phyloP scores from a whole-genome alignment of 164 flowering plant species.

The Protea cynaroides region DNA sequence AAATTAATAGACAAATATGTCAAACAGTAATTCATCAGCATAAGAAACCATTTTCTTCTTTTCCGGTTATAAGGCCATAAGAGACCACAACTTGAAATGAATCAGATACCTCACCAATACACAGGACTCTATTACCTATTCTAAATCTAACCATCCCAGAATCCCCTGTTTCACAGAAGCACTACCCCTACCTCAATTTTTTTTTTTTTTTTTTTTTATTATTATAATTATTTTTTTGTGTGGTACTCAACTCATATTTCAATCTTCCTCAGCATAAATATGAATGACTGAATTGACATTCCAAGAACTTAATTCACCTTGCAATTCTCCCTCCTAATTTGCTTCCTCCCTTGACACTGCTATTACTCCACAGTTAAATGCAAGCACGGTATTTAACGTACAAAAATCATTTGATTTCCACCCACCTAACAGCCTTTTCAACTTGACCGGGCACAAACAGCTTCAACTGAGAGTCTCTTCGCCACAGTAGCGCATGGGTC shows the following conservation, averaged over 20 bases:
- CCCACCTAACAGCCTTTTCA: neutral
- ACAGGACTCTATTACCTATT: neutral
- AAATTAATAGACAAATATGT: neutral
- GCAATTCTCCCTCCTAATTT: neutral
- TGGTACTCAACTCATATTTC: neutral
- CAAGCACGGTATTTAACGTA: neutral
- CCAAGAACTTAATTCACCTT: neutral
- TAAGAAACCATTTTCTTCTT: slow-evolving; percentile 4
- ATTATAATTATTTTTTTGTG: no score
- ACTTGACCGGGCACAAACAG: slow-evolving; percentile 46
- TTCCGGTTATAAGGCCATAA: slow-evolving; percentile 13
- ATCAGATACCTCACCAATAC: neutral
- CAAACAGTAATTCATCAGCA: neutral
- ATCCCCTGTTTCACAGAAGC: slow-evolving; percentile 4
- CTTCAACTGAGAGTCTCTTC: slow-evolving; percentile 87
- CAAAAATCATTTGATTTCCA: neutral
- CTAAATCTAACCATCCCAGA: neutral
- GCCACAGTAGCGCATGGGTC: slow-evolving; percentile 91
- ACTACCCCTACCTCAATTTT: neutral
- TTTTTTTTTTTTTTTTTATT: no score
- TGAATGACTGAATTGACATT: neutral
- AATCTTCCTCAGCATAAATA: neutral
- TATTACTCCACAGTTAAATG: slow-evolving; percentile 10
- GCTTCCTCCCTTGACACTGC: neutral
- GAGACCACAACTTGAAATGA: slow-evolving; percentile 6